Base-by-base conservation (phyloP, 2,329 filamentous ascomycete species). In the Trichoderma gracile region DNA sequence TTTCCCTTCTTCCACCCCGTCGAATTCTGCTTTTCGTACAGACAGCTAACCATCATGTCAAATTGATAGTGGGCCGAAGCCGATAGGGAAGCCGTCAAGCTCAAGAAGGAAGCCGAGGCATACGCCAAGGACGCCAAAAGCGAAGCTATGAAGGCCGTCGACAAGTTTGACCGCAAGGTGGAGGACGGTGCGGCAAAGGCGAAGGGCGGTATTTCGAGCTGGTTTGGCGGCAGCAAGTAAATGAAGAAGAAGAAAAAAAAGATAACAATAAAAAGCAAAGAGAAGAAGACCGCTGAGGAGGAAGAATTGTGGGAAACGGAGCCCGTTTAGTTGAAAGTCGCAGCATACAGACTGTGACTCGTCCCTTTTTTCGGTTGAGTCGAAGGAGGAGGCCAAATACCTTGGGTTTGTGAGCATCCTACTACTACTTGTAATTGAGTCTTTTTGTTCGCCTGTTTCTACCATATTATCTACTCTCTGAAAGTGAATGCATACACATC, bases 141-240 rank as follows among this genome's bases (percentile, higher is more conserved):
- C 46, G 83, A 89, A 66, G 79, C 88, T 38, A 77, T 89, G 71
- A 86, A 88, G 75, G 90, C 92, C 73, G 86, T 95, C 58, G 89
- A 97, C 78, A 86, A 89, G 76, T 89, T 93, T 72, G 93, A 97
- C 79, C 86, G 87, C 72, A 93, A 87, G 69, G 89, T 97, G 59
- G 90, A 93, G 81, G 82, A 91, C 69, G 87, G 88, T 69, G 87
- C 92, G 4, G 78, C 87, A 58, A 90, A 97, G 81, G 90, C 92
- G 50, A 97, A 97, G 87, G 86, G 87, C 72, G 89, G 90, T 68
- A 78, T 96, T 71, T 91, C 89, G 47, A 86, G 90, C 75, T 97
- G 93, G 93, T 96, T 97, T 73, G 89, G 92, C 64, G 89, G 85
- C 57, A 72, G 72, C 71, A 78, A 77, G 68, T 75, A 69, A 65